Percentiles rank a stretch among this genome's conserved stretches.
Conservation (phyloP, 345 rosid species). For the Rhizophora apiculata region DNA sequence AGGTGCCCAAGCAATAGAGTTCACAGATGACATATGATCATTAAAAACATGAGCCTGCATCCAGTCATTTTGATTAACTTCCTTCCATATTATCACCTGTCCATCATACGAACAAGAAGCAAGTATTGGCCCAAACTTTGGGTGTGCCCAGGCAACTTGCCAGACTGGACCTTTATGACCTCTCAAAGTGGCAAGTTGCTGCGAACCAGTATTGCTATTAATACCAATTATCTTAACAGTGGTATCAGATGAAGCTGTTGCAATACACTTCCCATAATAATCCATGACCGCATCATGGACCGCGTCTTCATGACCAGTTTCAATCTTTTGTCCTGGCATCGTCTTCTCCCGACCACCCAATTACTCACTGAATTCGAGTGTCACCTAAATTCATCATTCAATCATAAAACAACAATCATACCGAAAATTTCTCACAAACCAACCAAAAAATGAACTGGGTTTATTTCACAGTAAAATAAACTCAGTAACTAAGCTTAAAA, state of each 20-base stretch:
- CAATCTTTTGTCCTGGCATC: not conserved
- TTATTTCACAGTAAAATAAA: not conserved
- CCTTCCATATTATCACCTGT: constrained; percentile 5
- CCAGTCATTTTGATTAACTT: not conserved
- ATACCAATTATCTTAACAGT: not conserved
- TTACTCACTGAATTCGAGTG: not conserved
- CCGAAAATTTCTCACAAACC: not conserved
- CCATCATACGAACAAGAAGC: constrained; percentile 1
- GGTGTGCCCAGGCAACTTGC: constrained; percentile 5
- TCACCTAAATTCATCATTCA: not conserved
- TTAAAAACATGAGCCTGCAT: not conserved
- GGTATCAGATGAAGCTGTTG: constrained; percentile 3
- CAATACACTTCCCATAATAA: constrained; percentile 2
- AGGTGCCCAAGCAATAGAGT: constrained; percentile 1
- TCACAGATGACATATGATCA: constrained; percentile 1
- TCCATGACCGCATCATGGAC: constrained; percentile 5
- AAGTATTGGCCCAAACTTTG: constrained; percentile 3
- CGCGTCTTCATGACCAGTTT: not conserved
- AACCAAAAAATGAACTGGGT: not conserved
- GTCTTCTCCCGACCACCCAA: not conserved
- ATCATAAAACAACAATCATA: not conserved
- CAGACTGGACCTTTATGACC: constrained; percentile 1
- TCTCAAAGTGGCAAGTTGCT: not conserved
- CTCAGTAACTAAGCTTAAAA: not conserved
- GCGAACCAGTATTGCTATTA: not conserved